Conservation (phyloP, 169 alveolate species). For the Neospora caninum region DNA sequence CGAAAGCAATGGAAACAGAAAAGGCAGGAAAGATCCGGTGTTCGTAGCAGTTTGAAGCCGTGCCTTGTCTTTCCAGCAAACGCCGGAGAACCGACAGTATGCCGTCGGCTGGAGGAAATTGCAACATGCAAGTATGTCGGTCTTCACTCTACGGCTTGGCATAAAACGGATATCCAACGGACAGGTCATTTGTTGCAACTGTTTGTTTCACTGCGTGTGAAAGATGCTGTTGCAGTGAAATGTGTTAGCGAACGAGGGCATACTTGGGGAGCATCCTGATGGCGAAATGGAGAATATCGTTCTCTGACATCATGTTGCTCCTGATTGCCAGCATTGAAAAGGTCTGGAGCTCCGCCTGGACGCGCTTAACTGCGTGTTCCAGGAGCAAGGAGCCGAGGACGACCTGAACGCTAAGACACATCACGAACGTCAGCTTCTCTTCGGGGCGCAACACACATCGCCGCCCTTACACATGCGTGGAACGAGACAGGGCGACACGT, state of each 20-base stretch:
- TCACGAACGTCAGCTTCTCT: background rate
- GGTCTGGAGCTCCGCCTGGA: background rate
- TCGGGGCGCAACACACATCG: background rate
- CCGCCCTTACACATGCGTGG: too few species aligned
- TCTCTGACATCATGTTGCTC: constrained; percentile 21
- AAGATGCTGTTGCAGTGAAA: too few species aligned
- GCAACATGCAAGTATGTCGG: too few species aligned
- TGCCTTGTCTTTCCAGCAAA: too few species aligned
- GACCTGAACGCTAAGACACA: constrained; percentile 21
- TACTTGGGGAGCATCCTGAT: constrained; percentile 24
- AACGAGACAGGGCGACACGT: too few species aligned
- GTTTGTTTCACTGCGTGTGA: too few species aligned
- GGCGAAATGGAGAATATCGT: constrained; percentile 32
- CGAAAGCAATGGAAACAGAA: background rate
- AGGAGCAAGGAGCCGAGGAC: constrained; percentile 10
- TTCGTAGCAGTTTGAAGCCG: background rate
- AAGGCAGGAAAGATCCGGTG: background rate
- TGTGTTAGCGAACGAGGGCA: background rate
- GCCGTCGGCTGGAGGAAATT: too few species aligned
- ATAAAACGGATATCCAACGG: too few species aligned
- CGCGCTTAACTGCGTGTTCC: constrained; percentile 2
- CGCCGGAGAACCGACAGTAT: too few species aligned
- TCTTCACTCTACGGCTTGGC: too few species aligned
- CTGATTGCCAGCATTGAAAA: constrained; percentile 9
- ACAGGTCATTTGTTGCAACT: too few species aligned